Evolutionary conservation across 2,329 filamentous ascomycete species (phyloP).

Genomic region (Colletotrichum noveboracense): DNA sequence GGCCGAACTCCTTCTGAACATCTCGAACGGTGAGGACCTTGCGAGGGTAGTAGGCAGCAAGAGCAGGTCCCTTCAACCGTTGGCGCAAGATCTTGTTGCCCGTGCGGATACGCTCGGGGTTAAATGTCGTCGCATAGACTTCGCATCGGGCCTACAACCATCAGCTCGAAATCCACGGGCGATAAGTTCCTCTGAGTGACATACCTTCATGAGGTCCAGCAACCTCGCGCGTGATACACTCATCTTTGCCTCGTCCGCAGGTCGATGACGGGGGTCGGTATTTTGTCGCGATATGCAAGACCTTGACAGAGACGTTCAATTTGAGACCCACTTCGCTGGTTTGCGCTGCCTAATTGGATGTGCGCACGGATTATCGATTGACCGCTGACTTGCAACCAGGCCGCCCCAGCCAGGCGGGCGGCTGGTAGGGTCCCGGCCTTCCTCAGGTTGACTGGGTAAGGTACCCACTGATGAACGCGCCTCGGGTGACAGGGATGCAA

Average conservation of each 20-base stretch:
- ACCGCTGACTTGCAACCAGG: background rate
- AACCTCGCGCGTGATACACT: constrained; percentile 66
- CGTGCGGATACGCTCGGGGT: constrained; percentile 80
- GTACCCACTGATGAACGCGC: background rate
- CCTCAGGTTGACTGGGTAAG: background rate
- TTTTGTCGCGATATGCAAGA: constrained; percentile 7
- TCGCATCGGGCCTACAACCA: constrained; percentile 78
- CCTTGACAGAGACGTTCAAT: constrained; percentile 2
- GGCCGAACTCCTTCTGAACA: constrained; percentile 71
- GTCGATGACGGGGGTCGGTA: constrained; percentile 7
- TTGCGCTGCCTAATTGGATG: background rate
- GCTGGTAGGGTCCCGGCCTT: background rate
- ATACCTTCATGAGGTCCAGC: constrained; percentile 80
- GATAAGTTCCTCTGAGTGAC: background rate
- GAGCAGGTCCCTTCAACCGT: constrained; percentile 80
- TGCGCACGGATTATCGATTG: constrained; percentile 3
- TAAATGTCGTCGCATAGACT: constrained; percentile 90
- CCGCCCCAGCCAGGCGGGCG: background rate
- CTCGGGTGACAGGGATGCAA: background rate
- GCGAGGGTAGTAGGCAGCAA: constrained; percentile 89
- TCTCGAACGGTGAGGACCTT: constrained; percentile 75
- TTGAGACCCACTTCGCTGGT: background rate
- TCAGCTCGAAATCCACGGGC: background rate
- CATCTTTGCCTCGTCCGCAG: constrained; percentile 51
- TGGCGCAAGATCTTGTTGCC: constrained; percentile 94